Conservation (phyloP, 73 alveolate species). For the Paramecium sonneborni region DNA sequence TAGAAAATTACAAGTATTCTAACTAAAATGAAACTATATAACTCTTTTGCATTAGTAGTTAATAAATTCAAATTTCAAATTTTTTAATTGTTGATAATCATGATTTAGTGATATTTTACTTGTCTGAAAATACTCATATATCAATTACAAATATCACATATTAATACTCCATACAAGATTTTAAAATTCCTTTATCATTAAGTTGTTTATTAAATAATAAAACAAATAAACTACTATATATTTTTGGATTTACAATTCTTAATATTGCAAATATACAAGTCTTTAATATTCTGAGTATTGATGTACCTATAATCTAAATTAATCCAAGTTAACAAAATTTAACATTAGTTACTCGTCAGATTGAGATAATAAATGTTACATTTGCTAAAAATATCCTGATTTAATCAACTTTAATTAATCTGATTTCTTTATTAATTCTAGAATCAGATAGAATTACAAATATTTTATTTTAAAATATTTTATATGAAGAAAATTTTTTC, state of each 20-base stretch:
- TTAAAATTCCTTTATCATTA: background rate
- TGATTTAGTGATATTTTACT: background rate
- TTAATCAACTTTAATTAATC: background rate
- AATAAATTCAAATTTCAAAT: background rate
- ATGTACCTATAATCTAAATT: background rate
- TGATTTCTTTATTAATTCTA: background rate
- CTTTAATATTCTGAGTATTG: background rate
- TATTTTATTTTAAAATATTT: background rate
- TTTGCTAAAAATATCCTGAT: background rate
- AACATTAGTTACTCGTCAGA: background rate
- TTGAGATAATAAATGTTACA: background rate
- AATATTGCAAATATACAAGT: background rate
- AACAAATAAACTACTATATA: background rate
- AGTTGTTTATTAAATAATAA: background rate
- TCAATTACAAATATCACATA: background rate
- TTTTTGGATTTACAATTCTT: background rate
- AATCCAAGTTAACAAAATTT: background rate
- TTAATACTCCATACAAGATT: background rate
- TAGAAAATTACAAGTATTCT: background rate
- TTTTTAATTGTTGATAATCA: background rate
- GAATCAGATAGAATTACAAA: background rate
- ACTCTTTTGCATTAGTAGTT: background rate
- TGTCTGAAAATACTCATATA: background rate
- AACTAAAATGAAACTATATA: background rate
- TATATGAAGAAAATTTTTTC: background rate